Evolutionary conservation across 2,329 filamentous ascomycete species (phyloP), one percentile per base, ranked within the genome.

Genomic region (Phialophora expanda): DNA sequence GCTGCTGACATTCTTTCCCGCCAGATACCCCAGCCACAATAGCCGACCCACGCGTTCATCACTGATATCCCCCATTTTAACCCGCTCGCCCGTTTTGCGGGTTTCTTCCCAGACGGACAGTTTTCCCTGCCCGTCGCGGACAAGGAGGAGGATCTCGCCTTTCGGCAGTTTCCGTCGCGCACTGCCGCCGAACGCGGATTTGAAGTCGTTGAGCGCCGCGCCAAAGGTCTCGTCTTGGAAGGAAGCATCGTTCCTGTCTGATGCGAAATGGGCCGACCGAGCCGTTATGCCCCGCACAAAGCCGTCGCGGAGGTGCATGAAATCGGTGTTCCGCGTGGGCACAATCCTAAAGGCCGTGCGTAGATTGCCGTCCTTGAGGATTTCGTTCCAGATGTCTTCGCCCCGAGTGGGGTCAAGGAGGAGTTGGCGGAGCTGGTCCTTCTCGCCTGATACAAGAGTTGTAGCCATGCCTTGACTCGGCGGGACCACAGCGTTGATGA

Each of bases 291-390:
- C 90, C 5, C 93, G 87, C 66, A 97, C 91, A 81, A 93, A 96
- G 0, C 91, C 95, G 75, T 99, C 95, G 48, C 94, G 87, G 68
- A 99, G 79, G 77, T 99, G 95, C 70, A 89, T 87, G 78, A 97
- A 98, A 78, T 98, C 93, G 20, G 95, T 99, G 78, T 96, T 93
- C 44, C 92, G 85, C n/a, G 92, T 93, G 0, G 95, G 95, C 2
- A 94, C 88, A 69, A 99, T 90, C 54, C 94, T 86, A 79, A 96
- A 88, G 0, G 89, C 86, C 28, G 89, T 94, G 62, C 92, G 84
- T n/a, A 94, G 86, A 0, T 87, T 85, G 2, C 86, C 83, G 0
- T 88, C 82, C 65, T 83, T 82, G 28, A 98, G 79, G 2, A 97
- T 82, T 14, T 84, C 80, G 51, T 88, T 84, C 93, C 93, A 97